Evolutionary conservation across 352 stramenopile genomes (phyloP).

Genomic region (Globisporangium ultimum): DNA sequence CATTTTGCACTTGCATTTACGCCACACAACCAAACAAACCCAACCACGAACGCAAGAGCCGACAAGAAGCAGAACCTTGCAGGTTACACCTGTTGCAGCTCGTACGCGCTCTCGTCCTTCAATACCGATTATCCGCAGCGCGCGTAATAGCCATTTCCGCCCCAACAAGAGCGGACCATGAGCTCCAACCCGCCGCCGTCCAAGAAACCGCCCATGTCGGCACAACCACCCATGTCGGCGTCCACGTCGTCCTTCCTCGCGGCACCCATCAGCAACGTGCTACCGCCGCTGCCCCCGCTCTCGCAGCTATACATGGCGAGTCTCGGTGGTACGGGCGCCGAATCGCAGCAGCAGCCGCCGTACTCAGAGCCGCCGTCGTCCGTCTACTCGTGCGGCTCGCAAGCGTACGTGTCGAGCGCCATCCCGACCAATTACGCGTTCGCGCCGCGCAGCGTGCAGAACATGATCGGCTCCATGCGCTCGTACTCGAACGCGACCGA

Average conservation of each 20-base stretch:
- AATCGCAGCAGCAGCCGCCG: slow-evolving; percentile 9
- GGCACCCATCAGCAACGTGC: slow-evolving; percentile 2
- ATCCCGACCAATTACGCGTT: slow-evolving; percentile 69
- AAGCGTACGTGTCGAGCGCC: slow-evolving; percentile 73
- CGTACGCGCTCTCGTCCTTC: no score
- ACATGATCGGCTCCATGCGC: slow-evolving; percentile 77
- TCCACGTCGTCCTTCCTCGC: slow-evolving; percentile 1
- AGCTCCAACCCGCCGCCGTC: slow-evolving; percentile 7
- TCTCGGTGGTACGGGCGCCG: slow-evolving; percentile 7
- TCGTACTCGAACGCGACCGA: slow-evolving; percentile 74
- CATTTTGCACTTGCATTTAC: no score
- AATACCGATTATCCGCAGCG: no score
- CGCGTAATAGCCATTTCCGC: no score
- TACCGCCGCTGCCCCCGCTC: slow-evolving; percentile 8
- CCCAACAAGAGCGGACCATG: neutral
- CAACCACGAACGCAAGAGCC: no score
- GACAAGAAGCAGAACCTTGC: no score
- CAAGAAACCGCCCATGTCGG: neutral
- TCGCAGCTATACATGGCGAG: slow-evolving; percentile 11
- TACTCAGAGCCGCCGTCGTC: slow-evolving; percentile 50
- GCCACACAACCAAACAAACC: no score
- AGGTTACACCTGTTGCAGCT: no score
- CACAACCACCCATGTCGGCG: neutral
- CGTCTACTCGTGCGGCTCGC: slow-evolving; percentile 70
- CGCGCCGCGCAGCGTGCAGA: slow-evolving; percentile 50